Evolutionary conservation across 1,284 basidiomycete species (phyloP).

Genomic region (Melanopsichium pennsylvanicum): DNA sequence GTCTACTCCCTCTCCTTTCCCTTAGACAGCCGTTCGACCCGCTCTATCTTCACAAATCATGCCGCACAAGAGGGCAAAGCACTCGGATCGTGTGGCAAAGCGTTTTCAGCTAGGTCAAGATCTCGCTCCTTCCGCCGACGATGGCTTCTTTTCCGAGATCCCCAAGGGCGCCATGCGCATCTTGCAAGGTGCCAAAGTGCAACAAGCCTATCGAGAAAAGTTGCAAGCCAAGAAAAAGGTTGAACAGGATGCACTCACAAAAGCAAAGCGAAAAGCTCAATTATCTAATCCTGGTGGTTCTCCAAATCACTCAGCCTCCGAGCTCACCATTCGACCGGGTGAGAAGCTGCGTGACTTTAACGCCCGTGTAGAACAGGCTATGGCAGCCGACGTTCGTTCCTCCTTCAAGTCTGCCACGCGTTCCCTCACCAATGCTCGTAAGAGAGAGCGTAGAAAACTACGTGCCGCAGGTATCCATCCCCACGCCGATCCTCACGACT

Average conservation of each 20-base stretch:
- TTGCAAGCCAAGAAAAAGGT: conserved; percentile 31
- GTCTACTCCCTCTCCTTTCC: background rate
- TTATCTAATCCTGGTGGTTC: conserved; percentile 5
- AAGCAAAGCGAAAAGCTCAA: conserved; percentile 37
- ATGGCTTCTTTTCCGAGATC: conserved; percentile 44
- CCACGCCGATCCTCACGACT: conserved; percentile 27
- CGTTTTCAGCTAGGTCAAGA: conserved; percentile 44
- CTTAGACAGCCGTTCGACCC: conserved; percentile 15
- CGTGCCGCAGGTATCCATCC: conserved; percentile 37
- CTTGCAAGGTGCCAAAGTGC: conserved; percentile 49
- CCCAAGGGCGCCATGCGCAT: conserved; percentile 57
- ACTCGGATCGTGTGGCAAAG: conserved; percentile 46
- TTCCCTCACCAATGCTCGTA: conserved; percentile 48
- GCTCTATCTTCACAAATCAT: conserved; percentile 15
- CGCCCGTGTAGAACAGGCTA: conserved; percentile 54
- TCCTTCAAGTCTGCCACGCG: conserved; percentile 45
- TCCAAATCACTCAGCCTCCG: conserved; percentile 1
- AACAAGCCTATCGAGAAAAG: conserved; percentile 41
- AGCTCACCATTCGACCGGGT: conserved; percentile 55
- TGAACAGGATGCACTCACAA: conserved; percentile 16
- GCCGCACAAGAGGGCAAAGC: conserved; percentile 61
- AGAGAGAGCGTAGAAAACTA: conserved; percentile 45
- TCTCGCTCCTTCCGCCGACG: conserved; percentile 37
- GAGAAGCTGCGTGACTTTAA: conserved; percentile 61
- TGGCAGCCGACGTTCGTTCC: conserved; percentile 47